Percentiles rank a stretch among this genome's conserved stretches.
Conservation (phyloP, 331 rosid genomes). For the Cydonia oblonga region DNA sequence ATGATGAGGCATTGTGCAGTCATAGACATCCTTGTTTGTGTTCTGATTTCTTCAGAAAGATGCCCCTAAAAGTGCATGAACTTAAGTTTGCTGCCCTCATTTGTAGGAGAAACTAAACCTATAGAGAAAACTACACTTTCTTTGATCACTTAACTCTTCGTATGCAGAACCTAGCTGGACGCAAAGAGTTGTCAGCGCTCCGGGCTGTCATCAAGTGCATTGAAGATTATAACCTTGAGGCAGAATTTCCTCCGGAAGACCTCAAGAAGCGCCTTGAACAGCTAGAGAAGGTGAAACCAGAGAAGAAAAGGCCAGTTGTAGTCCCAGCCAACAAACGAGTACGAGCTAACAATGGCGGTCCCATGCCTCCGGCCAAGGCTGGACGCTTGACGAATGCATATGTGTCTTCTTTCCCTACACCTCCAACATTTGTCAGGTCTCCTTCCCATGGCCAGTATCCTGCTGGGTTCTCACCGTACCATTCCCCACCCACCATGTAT, state of each 20-base stretch:
- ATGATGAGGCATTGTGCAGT: background rate
- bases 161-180: conserved; percentile 78
- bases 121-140: background rate
- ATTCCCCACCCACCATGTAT: conserved; percentile 92
- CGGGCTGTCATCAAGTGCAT: conserved; percentile 86
- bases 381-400: conserved; percentile 94
- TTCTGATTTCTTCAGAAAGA: background rate
- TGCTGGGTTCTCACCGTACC: conserved; percentile 78
- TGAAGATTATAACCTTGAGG: conserved; percentile 91
- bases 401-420: conserved; percentile 91
- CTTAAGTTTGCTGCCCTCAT: background rate
- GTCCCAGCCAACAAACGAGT: conserved; percentile 97
- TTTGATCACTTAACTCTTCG: conserved; percentile 12
- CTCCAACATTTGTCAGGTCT: conserved; percentile 79
- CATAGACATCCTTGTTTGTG: background rate
- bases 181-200: conserved; percentile 94
- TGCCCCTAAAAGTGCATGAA: background rate
- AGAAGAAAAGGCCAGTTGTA: conserved; percentile 72
- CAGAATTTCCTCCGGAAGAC: conserved; percentile 75
- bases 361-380: conserved; percentile 99
- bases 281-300: conserved; percentile 84
- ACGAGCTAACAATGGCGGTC: conserved; percentile 87
- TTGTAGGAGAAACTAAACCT: conserved; percentile 3
- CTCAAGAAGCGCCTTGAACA: conserved; percentile 96
- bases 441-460: conserved; percentile 92